These are phyloP conservation scores for Fusarium equiseti DNA, from an alignment of 2,329 filamentous ascomycete genomes.

Conservation along the genomic window DNA sequence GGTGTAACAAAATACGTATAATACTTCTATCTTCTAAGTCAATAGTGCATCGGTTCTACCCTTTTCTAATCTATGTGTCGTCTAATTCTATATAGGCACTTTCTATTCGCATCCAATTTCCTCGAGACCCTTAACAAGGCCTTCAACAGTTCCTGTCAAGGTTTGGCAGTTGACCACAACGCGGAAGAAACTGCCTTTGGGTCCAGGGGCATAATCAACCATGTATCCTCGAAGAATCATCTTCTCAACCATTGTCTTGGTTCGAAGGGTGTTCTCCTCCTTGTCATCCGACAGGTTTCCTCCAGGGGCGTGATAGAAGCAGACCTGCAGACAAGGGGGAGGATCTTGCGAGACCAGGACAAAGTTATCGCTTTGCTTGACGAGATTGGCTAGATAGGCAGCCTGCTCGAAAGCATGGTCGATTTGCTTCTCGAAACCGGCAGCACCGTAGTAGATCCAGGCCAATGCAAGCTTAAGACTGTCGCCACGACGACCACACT, in stretches of 20 bases:
- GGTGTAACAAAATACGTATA: background rate
- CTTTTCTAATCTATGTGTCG: background rate
- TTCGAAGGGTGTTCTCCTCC: conserved; percentile 62
- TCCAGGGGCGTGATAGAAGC: conserved; percentile 83
- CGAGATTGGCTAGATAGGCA: conserved; percentile 71
- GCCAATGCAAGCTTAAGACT: conserved; percentile 86
- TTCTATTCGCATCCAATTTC: conserved; percentile 54
- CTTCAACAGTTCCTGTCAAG: conserved; percentile 62
- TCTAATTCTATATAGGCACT: background rate
- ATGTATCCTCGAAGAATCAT: conserved; percentile 68
- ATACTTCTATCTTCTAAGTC: background rate
- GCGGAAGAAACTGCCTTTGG: conserved; percentile 68
- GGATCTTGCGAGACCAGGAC: conserved; percentile 79
- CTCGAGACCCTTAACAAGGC: conserved; percentile 66
- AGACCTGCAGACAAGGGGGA: conserved; percentile 91
- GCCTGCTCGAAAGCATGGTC: conserved; percentile 81
- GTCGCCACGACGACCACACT: conserved; percentile 91
- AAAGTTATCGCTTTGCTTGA: conserved; percentile 71
- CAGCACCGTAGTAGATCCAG: conserved; percentile 89
- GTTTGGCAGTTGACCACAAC: conserved; percentile 71
- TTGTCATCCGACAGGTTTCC: conserved; percentile 60
- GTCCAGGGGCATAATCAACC: conserved; percentile 71
- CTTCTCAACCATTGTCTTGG: conserved; percentile 61
- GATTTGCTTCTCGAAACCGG: conserved; percentile 77
- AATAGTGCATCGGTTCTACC: background rate